A percentile compares a stretch with the other conserved stretches of the same genome.
These are phyloP conservation scores for Purpureocillium lavendulum DNA, from an alignment of 2,329 filamentous ascomycete species.

Conservation along the genomic window DNA sequence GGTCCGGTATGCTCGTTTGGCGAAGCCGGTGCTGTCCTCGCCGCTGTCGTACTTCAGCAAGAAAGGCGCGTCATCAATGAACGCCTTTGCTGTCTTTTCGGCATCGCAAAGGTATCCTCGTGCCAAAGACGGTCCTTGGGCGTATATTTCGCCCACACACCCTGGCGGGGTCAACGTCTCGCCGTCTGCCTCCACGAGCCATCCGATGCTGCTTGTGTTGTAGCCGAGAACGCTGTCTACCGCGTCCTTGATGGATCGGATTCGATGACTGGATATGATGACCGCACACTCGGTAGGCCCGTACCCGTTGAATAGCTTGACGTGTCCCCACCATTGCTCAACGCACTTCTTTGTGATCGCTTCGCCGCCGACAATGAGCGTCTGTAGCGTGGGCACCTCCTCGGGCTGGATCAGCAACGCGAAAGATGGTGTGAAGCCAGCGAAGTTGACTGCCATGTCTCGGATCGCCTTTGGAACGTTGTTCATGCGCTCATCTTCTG, in stretches of 20 bases:
- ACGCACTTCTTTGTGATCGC: slow-evolving; percentile 4
- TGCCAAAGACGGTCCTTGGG: slow-evolving; percentile 28
- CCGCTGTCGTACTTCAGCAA: slow-evolving; percentile 15
- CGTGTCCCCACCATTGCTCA: slow-evolving; percentile 9
- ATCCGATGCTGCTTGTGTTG: slow-evolving; percentile 8
- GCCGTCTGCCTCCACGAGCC: not conserved
- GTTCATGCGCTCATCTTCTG: slow-evolving; percentile 10
- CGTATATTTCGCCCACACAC: slow-evolving; percentile 11
- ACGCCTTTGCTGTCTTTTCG: slow-evolving; percentile 17
- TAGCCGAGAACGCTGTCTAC: slow-evolving; percentile 4
- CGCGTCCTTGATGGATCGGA: not conserved
- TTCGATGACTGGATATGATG: slow-evolving; percentile 2
- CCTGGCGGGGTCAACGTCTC: slow-evolving; percentile 10
- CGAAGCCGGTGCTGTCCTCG: slow-evolving; percentile 7
- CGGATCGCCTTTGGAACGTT: slow-evolving; percentile 9
- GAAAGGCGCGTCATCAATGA: slow-evolving; percentile 7
- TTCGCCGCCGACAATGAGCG: slow-evolving; percentile 8
- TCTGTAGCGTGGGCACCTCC: slow-evolving; percentile 6
- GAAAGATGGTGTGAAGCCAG: slow-evolving; percentile 9
- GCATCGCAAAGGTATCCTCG: slow-evolving; percentile 36
- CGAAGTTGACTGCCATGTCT: slow-evolving; percentile 9
- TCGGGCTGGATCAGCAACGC: slow-evolving; percentile 8
- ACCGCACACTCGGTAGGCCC: slow-evolving; percentile 9
- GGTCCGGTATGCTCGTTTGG: slow-evolving; percentile 9
- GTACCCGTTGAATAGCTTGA: slow-evolving; percentile 8